Evolutionary conservation across 1,284 basidiomycete genomes (phyloP), one percentile per base, ranked within the genome.

Genomic region (Microbotryomycetes sp.): DNA sequence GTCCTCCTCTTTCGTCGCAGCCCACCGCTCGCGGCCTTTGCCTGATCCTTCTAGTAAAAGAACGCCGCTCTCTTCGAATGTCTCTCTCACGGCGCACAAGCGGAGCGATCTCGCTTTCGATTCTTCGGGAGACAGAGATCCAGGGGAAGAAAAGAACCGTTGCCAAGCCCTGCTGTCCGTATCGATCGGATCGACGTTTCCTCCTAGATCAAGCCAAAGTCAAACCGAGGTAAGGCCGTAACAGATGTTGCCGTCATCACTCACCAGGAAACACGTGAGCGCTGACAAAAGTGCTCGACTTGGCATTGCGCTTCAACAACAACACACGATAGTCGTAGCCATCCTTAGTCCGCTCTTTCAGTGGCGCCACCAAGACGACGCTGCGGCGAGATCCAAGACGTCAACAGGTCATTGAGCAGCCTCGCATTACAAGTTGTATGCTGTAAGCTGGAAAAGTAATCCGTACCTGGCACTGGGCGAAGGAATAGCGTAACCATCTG

Each of bases 51-150:
- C 59, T 29, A 53, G 55, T 21, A 60, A 61, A 3, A 73, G 50
- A 5, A 73, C 50, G n/a, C 72, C 72, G 24, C 65, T 62, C 56
- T 73, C 72, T 49, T 73, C 71, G 24, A 72, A 71, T 1, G 68
- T 70, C 45, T 73, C 72, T 23, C 72, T 64, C 11, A 71, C 46
- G 0, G 71, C 72, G 29, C 69, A 71, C 4, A 68, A 47, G 29
- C 62, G 62, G 2, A 71, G 31, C 2, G 58, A 21, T n/a, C 46
- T 58, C 23, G 65, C n/a, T 31, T 54, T 53, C 3, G 21, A 15
- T 4, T 60, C 52, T 5, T 48, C 47, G n/a, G 56, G 45, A 27
- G 41, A 6, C 18, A 41, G 30, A 24, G 47, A 45, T 29, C 30
- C 26, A 46, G 30, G 26, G 15, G 50, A 35, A 29, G 26, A 45